Base-by-base conservation (phyloP, 1,284 basidiomycete genomes). In the Puccinia novopanici region DNA sequence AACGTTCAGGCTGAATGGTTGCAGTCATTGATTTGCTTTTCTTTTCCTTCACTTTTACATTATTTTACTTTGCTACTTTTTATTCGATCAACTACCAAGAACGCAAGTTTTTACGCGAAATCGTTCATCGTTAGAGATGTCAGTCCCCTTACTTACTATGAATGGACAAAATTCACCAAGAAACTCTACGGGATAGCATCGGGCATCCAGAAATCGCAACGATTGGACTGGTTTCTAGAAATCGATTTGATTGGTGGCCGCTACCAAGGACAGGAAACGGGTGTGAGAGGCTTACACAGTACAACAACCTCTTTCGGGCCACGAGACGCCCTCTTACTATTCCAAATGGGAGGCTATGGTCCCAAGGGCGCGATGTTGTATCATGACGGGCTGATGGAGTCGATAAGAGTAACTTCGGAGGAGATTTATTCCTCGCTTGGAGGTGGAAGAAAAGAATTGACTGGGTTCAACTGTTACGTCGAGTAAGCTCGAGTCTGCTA, bases 291-390 rank as follows among this genome's bases (percentile, higher is more conserved):
- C 10, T 73, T 37, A 27, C 22, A 30, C 37, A 73, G 48, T 15
- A 37, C 17, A 1, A 61, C 73, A 3, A 61, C 9, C 45, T 75
- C 73, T 45, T 75, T 75, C 55, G 73, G 73, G 30, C 73, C 73
- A 3, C 55, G 73, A 37, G 73, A 75, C 57, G 73, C 55, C 2
- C 55, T 75, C 15, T 27, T 75, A 12, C 59, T 75, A 1, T 75
- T 75, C 50, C 73, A 75, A 63, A 75, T 75, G 42, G 73, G 40
- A 9, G 73, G 55, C 19, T 75, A 75, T 57, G 73, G 73, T 37
- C 55, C 40, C n/a, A 63, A 40, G 15, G 73, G 57, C 40, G 57
- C 73, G 15, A 48, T 40, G 1, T 68, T 68, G 22, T 22, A 63
- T 6, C 22, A 61, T 6, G 55, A 45, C 19, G 3, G 12, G 27